Conservation (phyloP, 2,329 filamentous ascomycete genomes). For the Nothophoma quercina region DNA sequence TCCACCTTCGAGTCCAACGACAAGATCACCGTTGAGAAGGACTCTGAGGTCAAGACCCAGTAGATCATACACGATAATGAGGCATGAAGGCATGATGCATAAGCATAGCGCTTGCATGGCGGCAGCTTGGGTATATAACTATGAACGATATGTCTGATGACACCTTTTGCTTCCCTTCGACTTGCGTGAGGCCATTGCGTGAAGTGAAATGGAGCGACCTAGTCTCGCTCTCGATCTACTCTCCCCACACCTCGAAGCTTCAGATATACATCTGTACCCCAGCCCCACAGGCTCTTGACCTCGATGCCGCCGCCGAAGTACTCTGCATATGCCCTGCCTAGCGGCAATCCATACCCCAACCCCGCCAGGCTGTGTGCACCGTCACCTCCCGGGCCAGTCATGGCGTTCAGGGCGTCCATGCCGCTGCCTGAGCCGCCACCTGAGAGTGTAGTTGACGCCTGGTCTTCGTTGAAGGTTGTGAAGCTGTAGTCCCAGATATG, state of each 20-base stretch:
- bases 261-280: constrained; percentile 77
- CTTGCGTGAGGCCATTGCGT: too few relatives aligned
- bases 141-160: constrained; percentile 7
- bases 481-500: constrained; percentile 98
- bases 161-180: background rate
- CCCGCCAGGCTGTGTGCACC: constrained; percentile 84
- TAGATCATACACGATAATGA: constrained; percentile 53
- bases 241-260: constrained; percentile 67
- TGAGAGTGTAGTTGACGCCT: constrained; percentile 56
- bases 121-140: constrained; percentile 18
- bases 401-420: constrained; percentile 75
- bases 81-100: constrained; percentile 12
- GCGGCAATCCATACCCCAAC: constrained; percentile 87
- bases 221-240: constrained; percentile 30
- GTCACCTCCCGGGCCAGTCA: constrained; percentile 75
- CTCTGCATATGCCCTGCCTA: constrained; percentile 93
- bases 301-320: constrained; percentile 96
- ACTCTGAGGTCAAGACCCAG: constrained; percentile 75
- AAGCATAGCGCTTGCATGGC: constrained; percentile 17
- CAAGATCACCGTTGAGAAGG: constrained; percentile 80
- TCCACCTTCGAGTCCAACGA: constrained; percentile 71
- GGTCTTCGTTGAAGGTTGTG: constrained; percentile 84
- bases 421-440: constrained; percentile 43
- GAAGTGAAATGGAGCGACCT: too few relatives aligned
- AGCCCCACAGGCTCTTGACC: constrained; percentile 94